Percentiles rank a stretch among this genome's conserved stretches.
These are phyloP conservation scores for Tricholoma furcatifolium DNA, from an alignment of 768 basidiomycete species.

Conservation along the genomic window DNA sequence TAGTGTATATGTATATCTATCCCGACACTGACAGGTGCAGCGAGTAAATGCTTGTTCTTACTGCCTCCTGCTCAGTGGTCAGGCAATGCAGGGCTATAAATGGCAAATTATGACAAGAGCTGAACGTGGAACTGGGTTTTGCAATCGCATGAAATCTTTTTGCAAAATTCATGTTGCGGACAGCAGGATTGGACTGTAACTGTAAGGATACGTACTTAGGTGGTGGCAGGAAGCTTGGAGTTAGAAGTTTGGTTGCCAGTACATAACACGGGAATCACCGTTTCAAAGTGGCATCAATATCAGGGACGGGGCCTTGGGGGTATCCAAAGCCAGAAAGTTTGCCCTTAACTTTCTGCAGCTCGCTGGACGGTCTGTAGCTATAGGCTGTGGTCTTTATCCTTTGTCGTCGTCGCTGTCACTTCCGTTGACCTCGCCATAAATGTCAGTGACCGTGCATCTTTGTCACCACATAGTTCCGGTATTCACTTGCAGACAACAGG, in stretches of 20 bases:
- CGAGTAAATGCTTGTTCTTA: too few relatives aligned
- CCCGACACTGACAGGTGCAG: too few relatives aligned
- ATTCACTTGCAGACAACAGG: slow-evolving; percentile 8
- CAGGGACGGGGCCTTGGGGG: slow-evolving; percentile 3
- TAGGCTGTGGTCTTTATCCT: slow-evolving; percentile 11
- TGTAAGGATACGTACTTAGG: too few relatives aligned
- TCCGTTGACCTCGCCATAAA: slow-evolving; percentile 8
- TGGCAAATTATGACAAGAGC: too few relatives aligned
- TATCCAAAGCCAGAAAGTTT: slow-evolving; percentile 12
- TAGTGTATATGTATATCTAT: too few relatives aligned
- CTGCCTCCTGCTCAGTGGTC: too few relatives aligned
- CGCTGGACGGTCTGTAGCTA: slow-evolving; percentile 26
- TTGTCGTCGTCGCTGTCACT: slow-evolving; percentile 12
- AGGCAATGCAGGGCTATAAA: too few relatives aligned
- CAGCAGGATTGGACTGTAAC: neutral
- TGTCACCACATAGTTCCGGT: neutral
- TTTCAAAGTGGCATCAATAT: slow-evolving; percentile 13
- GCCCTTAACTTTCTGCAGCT: slow-evolving; percentile 17
- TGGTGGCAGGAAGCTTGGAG: too few relatives aligned
- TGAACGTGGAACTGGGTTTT: too few relatives aligned
- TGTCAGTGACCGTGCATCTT: slow-evolving; percentile 10
- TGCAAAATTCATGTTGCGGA: neutral
- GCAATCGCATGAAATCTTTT: too few relatives aligned
- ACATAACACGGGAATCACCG: slow-evolving; percentile 16
- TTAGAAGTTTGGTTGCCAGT: neutral